Evolutionary conservation across 2,329 filamentous ascomycete species (phyloP).

Genomic region (Pyricularia sp.): DNA sequence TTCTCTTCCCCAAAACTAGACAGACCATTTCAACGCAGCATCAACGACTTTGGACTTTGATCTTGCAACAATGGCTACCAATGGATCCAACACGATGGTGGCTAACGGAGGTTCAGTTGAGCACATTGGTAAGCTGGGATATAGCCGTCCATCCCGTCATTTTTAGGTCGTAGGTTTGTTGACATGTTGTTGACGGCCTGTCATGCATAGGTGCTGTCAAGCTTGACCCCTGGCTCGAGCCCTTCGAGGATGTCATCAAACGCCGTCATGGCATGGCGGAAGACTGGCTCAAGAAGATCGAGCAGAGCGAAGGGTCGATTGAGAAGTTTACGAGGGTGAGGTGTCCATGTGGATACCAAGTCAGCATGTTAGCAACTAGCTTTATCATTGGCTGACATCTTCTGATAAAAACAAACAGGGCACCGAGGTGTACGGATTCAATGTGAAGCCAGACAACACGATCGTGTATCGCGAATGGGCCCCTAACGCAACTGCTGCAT

Average conservation of each 20-base stretch:
- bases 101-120: slow-evolving; percentile 44
- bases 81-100: slow-evolving; percentile 33
- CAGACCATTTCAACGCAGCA: background rate
- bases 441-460: slow-evolving; percentile 67
- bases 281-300: slow-evolving; percentile 74
- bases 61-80: background rate
- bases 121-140: slow-evolving; percentile 48
- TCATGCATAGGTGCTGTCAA: slow-evolving; percentile 57
- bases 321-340: slow-evolving; percentile 76
- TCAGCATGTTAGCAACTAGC: background rate
- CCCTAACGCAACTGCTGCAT: slow-evolving; percentile 73
- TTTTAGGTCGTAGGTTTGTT: background rate
- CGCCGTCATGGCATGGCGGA: slow-evolving; percentile 68
- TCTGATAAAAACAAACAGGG: slow-evolving; percentile 40
- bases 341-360: background rate
- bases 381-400: background rate
- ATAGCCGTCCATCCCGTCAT: slow-evolving; percentile 18
- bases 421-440: slow-evolving; percentile 75
- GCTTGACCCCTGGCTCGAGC: slow-evolving; percentile 80
- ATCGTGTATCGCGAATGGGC: slow-evolving; percentile 95
- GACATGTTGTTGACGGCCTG: slow-evolving; percentile 6
- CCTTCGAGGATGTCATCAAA: slow-evolving; percentile 67
- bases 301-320: slow-evolving; percentile 74
- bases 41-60: background rate
- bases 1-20: background rate